Conservation (phyloP, 208 protist species). For the Leptomonas pyrrhocoris region DNA sequence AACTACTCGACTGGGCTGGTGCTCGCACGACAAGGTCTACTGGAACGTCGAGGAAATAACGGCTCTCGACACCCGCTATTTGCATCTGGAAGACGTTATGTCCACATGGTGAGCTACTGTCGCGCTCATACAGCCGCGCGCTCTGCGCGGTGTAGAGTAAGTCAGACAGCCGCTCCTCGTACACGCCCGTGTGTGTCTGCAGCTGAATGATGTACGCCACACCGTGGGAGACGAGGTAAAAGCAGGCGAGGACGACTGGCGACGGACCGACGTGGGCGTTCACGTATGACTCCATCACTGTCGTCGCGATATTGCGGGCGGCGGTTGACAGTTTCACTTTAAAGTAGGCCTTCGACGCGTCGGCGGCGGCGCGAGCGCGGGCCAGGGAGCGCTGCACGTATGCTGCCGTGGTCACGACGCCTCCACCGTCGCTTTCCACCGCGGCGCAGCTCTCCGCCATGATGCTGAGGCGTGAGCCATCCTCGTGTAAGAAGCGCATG, state of each 20-base stretch:
- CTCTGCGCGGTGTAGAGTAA: conserved; percentile 54
- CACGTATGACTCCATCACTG: conserved; percentile 60
- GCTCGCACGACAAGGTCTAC: conserved; percentile 8
- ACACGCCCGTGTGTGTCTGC: conserved; percentile 43
- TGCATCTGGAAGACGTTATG: conserved; percentile 12
- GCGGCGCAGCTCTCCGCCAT: conserved; percentile 47
- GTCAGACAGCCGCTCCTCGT: conserved; percentile 49
- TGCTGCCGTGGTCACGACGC: conserved; percentile 30
- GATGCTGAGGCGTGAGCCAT: conserved; percentile 54
- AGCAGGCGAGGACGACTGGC: conserved; percentile 44
- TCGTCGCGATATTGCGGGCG: conserved; percentile 59
- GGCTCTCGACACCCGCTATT: not conserved
- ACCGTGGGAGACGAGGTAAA: conserved; percentile 45
- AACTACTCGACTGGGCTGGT: too few species aligned
- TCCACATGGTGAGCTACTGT: not conserved
- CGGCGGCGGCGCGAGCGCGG: conserved; percentile 29
- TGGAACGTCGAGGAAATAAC: conserved; percentile 16
- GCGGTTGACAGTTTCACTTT: conserved; percentile 47
- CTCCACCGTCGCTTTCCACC: conserved; percentile 7
- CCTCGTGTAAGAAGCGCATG: conserved; percentile 53
- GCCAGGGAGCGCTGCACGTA: conserved; percentile 51
- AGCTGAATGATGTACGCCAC: conserved; percentile 65
- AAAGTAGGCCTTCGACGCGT: conserved; percentile 50
- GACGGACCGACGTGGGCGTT: conserved; percentile 48
- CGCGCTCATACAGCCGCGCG: conserved; percentile 35